Evolutionary conservation across 78 protist species (phyloP).

Genomic region (Paratrimastix pyriformis): DNA sequence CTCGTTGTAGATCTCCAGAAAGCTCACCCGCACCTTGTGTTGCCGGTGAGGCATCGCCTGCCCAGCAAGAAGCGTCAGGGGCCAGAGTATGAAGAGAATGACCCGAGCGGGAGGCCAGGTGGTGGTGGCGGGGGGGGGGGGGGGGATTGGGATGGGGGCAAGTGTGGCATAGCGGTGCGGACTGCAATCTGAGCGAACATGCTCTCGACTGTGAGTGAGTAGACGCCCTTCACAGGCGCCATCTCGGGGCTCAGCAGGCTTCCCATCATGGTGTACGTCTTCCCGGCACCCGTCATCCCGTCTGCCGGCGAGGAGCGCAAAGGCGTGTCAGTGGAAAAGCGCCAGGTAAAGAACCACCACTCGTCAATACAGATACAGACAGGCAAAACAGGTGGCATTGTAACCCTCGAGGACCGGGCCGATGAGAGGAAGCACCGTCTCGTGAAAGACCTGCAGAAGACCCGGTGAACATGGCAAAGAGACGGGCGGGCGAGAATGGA

Average conservation of each 20-base stretch:
- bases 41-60: too few species aligned
- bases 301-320: too few species aligned
- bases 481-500: background rate
- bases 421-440: background rate
- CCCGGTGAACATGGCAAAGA: background rate
- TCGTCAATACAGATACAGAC: too few species aligned
- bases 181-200: slow-evolving; percentile 6
- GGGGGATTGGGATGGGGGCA: too few species aligned
- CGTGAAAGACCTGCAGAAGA: background rate
- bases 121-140: too few species aligned
- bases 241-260: background rate
- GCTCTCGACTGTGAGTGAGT: background rate
- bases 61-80: too few species aligned
- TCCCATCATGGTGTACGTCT: slow-evolving; percentile 46
- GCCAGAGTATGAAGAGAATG: too few species aligned
- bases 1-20: slow-evolving; percentile 30
- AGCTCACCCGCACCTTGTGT: background rate
- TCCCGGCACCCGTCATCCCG: slow-evolving; percentile 57
- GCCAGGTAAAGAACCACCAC: too few species aligned
- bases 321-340: too few species aligned
- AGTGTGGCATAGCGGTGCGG: background rate
- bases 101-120: too few species aligned
- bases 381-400: slow-evolving; percentile 42
- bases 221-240: slow-evolving; percentile 26
- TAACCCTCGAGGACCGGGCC: slow-evolving; percentile 5